Base-by-base conservation (phyloP, 1,284 basidiomycete genomes). In the Trametes polyzona region DNA sequence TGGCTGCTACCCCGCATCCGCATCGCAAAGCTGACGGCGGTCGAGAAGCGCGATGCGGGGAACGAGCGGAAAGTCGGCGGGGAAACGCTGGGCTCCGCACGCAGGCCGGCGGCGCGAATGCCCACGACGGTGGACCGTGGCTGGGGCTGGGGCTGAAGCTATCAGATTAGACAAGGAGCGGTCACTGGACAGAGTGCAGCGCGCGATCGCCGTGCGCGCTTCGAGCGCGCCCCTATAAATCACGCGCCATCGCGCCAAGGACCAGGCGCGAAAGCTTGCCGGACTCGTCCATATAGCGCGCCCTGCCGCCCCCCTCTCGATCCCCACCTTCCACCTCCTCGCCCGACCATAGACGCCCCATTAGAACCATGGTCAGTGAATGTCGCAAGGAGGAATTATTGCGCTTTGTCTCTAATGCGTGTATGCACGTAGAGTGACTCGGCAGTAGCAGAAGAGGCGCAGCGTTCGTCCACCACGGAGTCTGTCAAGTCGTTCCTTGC, bases 401-500 rank as follows among this genome's bases (percentile, higher is more conserved):
- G 16, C 8, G 26, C 19, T 17, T 21, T 47, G 21, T 21, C 16
- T 26, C 32, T 55, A 30, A 56, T 35, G 57, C 52, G 48, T 26
- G 56, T 44, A 40, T 27, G 39, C 1, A 21, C n/a, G 27, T 50
- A 67, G 66, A 67, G 65, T 60, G 67, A 70, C 47, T 46, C 63
- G 30, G 61, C 65, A 43, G 57, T 65, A 40, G 62, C 63, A 30
- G 69, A 69, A 39, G 65, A 70, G 58, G 64, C 63, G 16, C 54
- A 65, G 35, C 59, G 57, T 58, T 48, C 66, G 47, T 79, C 85
- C 37, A 82, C 83, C 30, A 66, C 75, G 35, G 83, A 89, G 58
- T 83, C 83, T 61, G 71, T 86, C 68, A 96, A 96, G 76, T 87
- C 92, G 8, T 96, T 96, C 76, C 77, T 95, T 57, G 85, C 92